phyloP scores from a whole-genome alignment of 176 grass and related monocot species.

The Stipa capillata region DNA sequence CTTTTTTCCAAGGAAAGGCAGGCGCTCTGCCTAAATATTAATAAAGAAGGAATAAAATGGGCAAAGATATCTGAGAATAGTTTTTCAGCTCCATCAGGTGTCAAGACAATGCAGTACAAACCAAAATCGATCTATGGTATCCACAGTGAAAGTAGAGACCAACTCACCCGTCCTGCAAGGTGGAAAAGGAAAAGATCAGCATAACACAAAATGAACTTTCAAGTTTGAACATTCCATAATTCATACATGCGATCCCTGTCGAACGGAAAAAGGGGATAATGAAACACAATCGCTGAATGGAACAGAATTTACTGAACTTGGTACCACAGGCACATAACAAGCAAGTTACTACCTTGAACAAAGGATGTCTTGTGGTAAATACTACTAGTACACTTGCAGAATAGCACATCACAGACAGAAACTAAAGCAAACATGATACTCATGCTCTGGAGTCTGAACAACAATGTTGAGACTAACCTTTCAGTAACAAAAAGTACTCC shows the following conservation, averaged over 20 bases:
- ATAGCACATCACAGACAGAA: too few species aligned
- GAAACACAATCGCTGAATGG: not conserved
- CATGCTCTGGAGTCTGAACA: not conserved
- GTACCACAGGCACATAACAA: too few species aligned
- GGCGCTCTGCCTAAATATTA: not conserved
- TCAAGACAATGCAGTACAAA: not conserved
- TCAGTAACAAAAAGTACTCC: not conserved
- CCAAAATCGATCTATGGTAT: not conserved
- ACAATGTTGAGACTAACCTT: not conserved
- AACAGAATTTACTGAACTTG: too few species aligned
- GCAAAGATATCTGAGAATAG: not conserved
- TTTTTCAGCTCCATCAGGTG: not conserved
- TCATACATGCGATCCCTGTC: not conserved
- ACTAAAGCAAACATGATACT: not conserved
- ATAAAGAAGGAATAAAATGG: not conserved
- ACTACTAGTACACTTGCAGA: too few species aligned
- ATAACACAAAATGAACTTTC: not conserved
- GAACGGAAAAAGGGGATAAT: not conserved
- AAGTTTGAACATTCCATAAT: too few species aligned
- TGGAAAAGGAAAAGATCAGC: not conserved
- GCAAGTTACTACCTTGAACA: too few species aligned
- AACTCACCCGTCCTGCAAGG: constrained; percentile 80
- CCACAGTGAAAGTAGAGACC: not conserved
- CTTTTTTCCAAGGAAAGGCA: not conserved
- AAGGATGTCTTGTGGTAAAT: too few species aligned